Evolutionary conservation across 805 yeast genomes (phyloP).

Genomic region (Lipomyces orientalis): DNA sequence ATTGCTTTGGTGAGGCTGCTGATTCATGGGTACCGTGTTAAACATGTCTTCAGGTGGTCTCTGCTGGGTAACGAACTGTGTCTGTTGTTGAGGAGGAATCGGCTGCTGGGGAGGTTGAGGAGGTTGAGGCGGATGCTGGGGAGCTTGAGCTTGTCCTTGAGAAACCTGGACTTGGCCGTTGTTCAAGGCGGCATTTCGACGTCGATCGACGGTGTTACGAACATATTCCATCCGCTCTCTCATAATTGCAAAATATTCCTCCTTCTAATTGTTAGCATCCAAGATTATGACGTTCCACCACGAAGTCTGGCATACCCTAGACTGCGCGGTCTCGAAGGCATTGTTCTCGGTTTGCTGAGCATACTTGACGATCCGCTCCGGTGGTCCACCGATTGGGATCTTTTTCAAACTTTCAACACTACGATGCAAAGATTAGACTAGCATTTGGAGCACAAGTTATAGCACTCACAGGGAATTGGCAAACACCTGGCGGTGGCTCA

Average conservation of each 20-base stretch:
- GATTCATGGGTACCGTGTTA: slow-evolving; percentile 19
- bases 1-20: slow-evolving; percentile 28
- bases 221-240: slow-evolving; percentile 31
- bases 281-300: neutral
- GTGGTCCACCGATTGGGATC: slow-evolving; percentile 28
- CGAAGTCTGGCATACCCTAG: slow-evolving; percentile 19
- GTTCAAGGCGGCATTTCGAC: slow-evolving; percentile 1
- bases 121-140: slow-evolving; percentile 20
- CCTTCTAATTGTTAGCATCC: slow-evolving; percentile 16
- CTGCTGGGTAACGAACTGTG: neutral
- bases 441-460: neutral
- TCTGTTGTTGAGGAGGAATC: slow-evolving; percentile 17
- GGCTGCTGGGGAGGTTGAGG: slow-evolving; percentile 16
- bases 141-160: slow-evolving; percentile 26
- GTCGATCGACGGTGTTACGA: slow-evolving; percentile 24
- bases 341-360: slow-evolving; percentile 32
- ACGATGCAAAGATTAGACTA: neutral
- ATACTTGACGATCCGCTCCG: slow-evolving; percentile 26
- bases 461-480: slow-evolving; percentile 23
- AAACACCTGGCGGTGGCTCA: slow-evolving; percentile 27
- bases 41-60: slow-evolving; percentile 22
- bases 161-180: slow-evolving; percentile 8
- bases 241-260: slow-evolving; percentile 29
- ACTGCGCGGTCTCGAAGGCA: slow-evolving; percentile 29
- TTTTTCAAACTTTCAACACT: slow-evolving; percentile 26